Percentiles rank a stretch among this genome's conserved stretches.
Evolutionary conservation across 345 rosid genomes (phyloP).

Genomic region (thale cress (Arabidopsis thaliana)): DNA sequence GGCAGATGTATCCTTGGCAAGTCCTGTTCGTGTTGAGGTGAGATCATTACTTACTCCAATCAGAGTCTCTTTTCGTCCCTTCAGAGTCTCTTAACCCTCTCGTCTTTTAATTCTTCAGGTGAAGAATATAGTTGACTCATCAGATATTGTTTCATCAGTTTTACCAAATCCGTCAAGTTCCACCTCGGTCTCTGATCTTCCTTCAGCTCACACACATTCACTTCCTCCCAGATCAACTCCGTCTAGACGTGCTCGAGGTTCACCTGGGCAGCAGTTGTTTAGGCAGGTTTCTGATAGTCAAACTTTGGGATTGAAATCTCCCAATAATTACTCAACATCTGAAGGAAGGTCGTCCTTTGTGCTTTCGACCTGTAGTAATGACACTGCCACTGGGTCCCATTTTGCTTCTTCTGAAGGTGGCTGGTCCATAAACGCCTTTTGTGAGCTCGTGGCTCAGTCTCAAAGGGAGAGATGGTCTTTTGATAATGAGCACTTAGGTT

Average conservation of each 20-base stretch:
- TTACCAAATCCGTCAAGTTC: constrained; percentile 52
- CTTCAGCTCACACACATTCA: constrained; percentile 41
- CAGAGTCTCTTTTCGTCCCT: background rate
- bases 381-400: constrained; percentile 61
- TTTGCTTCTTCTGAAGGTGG: constrained; percentile 75
- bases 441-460: constrained; percentile 80
- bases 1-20: constrained; percentile 63
- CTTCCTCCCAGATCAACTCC: constrained; percentile 71
- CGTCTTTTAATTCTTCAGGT: constrained; percentile 49
- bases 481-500: constrained; percentile 71
- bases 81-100: background rate
- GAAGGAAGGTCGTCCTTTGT: constrained; percentile 70
- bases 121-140: constrained; percentile 53
- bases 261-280: constrained; percentile 65
- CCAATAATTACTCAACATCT: constrained; percentile 55
- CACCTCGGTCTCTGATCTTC: constrained; percentile 51
- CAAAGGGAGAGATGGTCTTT: constrained; percentile 88
- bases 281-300: constrained; percentile 82
- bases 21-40: constrained; percentile 55
- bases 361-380: constrained; percentile 50
- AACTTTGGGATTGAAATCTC: constrained; percentile 68
- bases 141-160: constrained; percentile 51
- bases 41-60: constrained; percentile 10
- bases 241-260: constrained; percentile 56
- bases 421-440: constrained; percentile 82